Evolutionary conservation across 805 yeast genomes (phyloP), one percentile per base, ranked within the genome.

Genomic region (Wickerhamiella kazuoi): DNA sequence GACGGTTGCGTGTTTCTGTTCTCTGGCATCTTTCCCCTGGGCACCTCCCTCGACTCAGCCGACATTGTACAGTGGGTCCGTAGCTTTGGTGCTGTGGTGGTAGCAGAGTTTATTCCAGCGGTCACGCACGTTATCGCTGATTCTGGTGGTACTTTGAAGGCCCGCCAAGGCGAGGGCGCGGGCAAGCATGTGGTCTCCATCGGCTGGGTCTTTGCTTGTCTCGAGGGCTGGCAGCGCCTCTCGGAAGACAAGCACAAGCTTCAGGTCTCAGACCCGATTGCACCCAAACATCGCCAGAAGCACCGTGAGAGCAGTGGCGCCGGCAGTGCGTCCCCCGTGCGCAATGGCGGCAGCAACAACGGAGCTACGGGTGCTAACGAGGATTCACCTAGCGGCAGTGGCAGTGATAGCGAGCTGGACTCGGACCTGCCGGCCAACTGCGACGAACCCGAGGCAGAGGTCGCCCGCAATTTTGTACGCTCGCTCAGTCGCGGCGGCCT

Each of bases 1-100:
- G 57, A 67, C 19, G 86, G 76, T 5, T 69, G 76, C 35, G 71
- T 72, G 2, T 71, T 90, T 40, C 67, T 87, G 16, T 78, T 90
- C 48, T 79, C 94, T 3, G 96, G 97, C 0, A 67, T 87, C n/a
- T 68, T 90, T 18, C 96, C 96, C 1, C 54, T 82, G n/a, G 90
- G 90, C 1, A 66, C 76, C 11, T 69, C 73, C 40, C 60, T 80
- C 15, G 76, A 78, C 38, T 61, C 67, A 26, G 90, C 93, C 3
- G 94, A 83, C 53, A 80, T 90, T 34, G 95, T 86, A 1, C 72
- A 77, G 18, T 87, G 97, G 96, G 80, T 87, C 11, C 70, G 71
- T 37, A 81, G 86, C 40, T 87, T 87, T 65, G 98, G 98, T 1
- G 96, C 94, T 0, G 65, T 65, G 2, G 84, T 87, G 6, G 78